Conservation (phyloP, 2,329 filamentous ascomycete species). For the Nannizziopsis barbatae region DNA sequence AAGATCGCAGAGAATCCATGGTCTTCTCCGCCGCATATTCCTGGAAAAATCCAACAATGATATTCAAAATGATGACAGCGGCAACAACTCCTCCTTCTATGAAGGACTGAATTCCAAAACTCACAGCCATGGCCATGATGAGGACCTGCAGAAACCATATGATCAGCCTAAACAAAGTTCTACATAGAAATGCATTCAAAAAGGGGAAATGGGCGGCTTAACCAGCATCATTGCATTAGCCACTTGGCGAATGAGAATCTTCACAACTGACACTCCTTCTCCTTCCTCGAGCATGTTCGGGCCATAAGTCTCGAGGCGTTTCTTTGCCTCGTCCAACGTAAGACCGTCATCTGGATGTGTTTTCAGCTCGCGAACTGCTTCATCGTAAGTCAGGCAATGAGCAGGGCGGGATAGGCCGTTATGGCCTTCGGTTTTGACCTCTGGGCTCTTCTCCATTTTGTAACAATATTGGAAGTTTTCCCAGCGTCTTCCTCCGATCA, state of each 20-base stretch:
- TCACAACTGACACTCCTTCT: conserved; percentile 56
- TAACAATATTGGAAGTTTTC: too few relatives aligned
- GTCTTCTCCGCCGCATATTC: conserved; percentile 46
- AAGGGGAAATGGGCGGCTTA: conserved; percentile 20
- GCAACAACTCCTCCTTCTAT: conserved; percentile 51
- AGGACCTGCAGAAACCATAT: conserved; percentile 32
- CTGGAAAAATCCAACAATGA: conserved; percentile 47
- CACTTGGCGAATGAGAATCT: conserved; percentile 54
- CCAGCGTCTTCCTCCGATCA: too few relatives aligned
- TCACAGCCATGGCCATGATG: conserved; percentile 48
- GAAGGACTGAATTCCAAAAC: conserved; percentile 48
- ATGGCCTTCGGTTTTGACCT: conserved; percentile 22
- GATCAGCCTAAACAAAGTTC: conserved; percentile 19
- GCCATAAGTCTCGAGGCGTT: conserved; percentile 46
- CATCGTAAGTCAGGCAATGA: conserved; percentile 45
- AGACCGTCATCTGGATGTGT: conserved; percentile 48
- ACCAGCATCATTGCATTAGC: conserved; percentile 59
- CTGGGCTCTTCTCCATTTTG: conserved; percentile 12
- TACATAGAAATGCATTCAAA: conserved; percentile 7
- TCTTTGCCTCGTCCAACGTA: conserved; percentile 42
- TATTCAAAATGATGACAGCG: conserved; percentile 48
- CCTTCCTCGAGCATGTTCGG: conserved; percentile 55
- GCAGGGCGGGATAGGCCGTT: conserved; percentile 49
- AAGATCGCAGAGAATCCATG: conserved; percentile 42
- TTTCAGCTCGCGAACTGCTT: conserved; percentile 44